Evolutionary conservation across 768 basidiomycete species (phyloP), one percentile per base, ranked within the genome.

Genomic region (Boletus reticulatus): DNA sequence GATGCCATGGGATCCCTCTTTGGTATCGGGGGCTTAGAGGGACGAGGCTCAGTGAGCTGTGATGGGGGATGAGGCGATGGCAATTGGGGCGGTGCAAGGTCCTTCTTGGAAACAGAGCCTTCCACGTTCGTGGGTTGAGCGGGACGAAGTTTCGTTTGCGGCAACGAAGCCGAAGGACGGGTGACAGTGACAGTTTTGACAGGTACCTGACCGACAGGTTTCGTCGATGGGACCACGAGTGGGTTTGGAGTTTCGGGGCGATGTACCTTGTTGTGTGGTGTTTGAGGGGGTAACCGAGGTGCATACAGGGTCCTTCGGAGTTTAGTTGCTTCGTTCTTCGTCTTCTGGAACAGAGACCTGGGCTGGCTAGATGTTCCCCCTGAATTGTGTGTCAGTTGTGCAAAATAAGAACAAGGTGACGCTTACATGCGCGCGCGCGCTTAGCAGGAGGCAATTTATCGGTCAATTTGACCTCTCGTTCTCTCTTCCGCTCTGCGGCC

Each of bases 341-440:
- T 85, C 73, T 88, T 91, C 75, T 92, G 87, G 61, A 93, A 85
- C 19, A 92, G 74, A 16, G 85, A 78, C 73, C 86, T 91, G 20
- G 87, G 84, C 38, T 73, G 75, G 49, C 53, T 58, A n/a, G 72
- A 10, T 7, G 70, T 57, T 20, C 70, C 70, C 75, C 81, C 79
- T 80, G 56, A 31, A 39, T 22, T 31, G 43, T 31, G 50, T n/a
- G 42, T 61, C 54, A 62, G 60, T 57, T 56, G 39, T 51, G 43
- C 48, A 56, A 57, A 38, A 36, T 19, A 10, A 20, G 34, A 43
- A 41, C 31, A 16, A 36, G 43, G 29, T 13, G 16, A 13, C 2
- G 67, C 86, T 69, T 71, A 88, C 87, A 88, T 65, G 74, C 64
- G 51, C 80, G 82, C 34, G 77, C 62, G 48, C 89, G 86, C 72